Base-by-base conservation (phyloP, 1,284 basidiomycete species). In the Xerocomus nothofagi region DNA sequence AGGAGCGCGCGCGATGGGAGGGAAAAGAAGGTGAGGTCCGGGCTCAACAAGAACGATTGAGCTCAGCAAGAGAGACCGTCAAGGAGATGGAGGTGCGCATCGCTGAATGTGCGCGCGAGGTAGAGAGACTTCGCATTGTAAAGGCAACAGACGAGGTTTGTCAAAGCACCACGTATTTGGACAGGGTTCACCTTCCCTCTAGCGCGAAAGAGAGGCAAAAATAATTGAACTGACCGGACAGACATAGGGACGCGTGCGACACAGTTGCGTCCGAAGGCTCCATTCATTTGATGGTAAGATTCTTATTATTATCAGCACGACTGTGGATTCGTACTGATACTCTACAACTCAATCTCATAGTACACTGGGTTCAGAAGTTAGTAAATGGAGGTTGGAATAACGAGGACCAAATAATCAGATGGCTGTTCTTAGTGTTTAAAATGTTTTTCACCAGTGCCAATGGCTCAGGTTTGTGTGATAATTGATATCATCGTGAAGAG, bases 131-230 rank as follows among this genome's bases (percentile, higher is more conserved):
- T 36, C 65, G 65, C 20, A 48, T 68, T 10, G 39, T 64, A 6
- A 69, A 68, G 38, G 66, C 54, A 40, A 70, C 57, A 14, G 65
- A 66, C n/a, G 65, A 66, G 56, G 64, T 69, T 30, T 15, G 66
- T 50, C 6, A 11, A 23, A 21, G 29, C 1, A 12, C n/a, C 8
- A 32, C 4, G 8, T n/a, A 23, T 20, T 12, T 15, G 21, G n/a
- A 32, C 27, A n/a, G 20, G 11, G 23, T 49, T 62, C 26, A 68
- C 40, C 9, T 45, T 39, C 39, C 24, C 17, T 36, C 29, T n/a
- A 66, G 67, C 68, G 65, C 34, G 67, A 69, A 49, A 58, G 68
- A 51, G 59, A 58, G 33, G 65, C 41, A 12, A 68, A 54, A 36
- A 46, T 58, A 20, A 49, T 21, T 18, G 47, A 54, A 36, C 48